A percentile compares a stretch with the other conserved stretches of the same genome.
Conservation (phyloP, 306 rosid species). For the Casuarina equisetifolia region DNA sequence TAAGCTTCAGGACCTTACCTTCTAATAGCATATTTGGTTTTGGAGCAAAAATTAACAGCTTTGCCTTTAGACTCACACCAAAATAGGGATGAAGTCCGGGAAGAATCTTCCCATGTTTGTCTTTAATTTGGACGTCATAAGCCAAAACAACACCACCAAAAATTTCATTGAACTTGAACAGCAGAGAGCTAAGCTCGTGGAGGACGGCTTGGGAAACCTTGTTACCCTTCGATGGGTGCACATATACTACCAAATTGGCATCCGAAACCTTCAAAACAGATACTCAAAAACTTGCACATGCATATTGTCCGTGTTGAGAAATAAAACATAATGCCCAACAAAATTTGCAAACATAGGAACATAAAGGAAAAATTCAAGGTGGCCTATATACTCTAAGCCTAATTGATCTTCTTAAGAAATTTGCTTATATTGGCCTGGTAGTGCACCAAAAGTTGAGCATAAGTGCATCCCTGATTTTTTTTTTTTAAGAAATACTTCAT, state of each 20-base stretch:
- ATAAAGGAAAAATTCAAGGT: too few species aligned
- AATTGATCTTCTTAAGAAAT: too few species aligned
- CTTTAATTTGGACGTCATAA: constrained; percentile 52
- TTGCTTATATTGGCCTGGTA: too few species aligned
- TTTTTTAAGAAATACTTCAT: too few species aligned
- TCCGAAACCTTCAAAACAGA: constrained; percentile 57
- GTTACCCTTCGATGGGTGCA: constrained; percentile 64
- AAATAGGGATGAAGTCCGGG: constrained; percentile 62
- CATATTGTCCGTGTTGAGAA: too few species aligned
- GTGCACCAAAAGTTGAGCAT: too few species aligned
- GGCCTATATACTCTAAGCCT: too few species aligned
- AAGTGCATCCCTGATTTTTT: too few species aligned
- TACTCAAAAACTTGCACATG: too few species aligned
- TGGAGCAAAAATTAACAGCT: constrained; percentile 69
- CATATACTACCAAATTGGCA: constrained; percentile 46
- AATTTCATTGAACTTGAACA: constrained; percentile 63
- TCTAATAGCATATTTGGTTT: constrained; percentile 86
- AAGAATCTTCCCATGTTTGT: constrained; percentile 47
- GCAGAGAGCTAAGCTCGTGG: constrained; percentile 68
- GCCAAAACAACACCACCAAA: constrained; percentile 82
- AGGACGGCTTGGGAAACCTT: constrained; percentile 55
- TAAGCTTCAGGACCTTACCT: constrained; percentile 75
- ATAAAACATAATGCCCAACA: too few species aligned
- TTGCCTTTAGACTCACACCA: constrained; percentile 51
- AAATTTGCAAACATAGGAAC: too few species aligned